phyloP scores from a whole-genome alignment of 139 green algal species.

The Edaphochlamys debaryana region DNA sequence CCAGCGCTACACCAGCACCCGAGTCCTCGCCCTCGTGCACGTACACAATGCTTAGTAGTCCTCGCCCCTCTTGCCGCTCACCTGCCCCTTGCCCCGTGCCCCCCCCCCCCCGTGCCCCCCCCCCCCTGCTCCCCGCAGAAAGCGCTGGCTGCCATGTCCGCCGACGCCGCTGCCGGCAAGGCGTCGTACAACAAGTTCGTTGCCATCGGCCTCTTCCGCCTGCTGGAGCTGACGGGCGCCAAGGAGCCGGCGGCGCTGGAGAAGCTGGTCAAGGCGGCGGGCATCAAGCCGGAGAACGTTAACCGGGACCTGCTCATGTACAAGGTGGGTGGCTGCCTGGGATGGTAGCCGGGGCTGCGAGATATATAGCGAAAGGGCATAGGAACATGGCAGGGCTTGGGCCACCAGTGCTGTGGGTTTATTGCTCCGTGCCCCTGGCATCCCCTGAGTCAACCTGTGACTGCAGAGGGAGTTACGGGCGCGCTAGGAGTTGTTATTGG shows the following conservation, averaged over 20 bases:
- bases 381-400: no score
- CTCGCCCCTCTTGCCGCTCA: no score
- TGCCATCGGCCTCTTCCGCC: slow-evolving; percentile 91
- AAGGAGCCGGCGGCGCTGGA: slow-evolving; percentile 90
- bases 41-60: no score
- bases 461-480: no score
- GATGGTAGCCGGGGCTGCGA: no score
- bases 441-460: no score
- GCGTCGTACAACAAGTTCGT: slow-evolving; percentile 95
- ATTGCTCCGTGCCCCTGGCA: no score
- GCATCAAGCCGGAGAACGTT: slow-evolving; percentile 78
- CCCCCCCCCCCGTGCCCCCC: background rate
- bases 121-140: slow-evolving; percentile 68
- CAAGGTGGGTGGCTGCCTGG: slow-evolving; percentile 61
- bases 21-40: no score
- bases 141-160: slow-evolving; percentile 72
- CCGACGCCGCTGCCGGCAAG: slow-evolving; percentile 49
- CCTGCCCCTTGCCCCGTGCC: background rate
- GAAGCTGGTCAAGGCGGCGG: slow-evolving; percentile 75
- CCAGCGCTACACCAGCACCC: no score
- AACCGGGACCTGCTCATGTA: slow-evolving; percentile 91
- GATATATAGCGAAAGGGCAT: no score
- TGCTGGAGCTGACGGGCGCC: slow-evolving; percentile 88
- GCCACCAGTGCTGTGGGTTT: no score
- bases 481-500: no score